Evolutionary conservation across 306 rosid genomes (phyloP).

Genomic region (Glycine soja): DNA sequence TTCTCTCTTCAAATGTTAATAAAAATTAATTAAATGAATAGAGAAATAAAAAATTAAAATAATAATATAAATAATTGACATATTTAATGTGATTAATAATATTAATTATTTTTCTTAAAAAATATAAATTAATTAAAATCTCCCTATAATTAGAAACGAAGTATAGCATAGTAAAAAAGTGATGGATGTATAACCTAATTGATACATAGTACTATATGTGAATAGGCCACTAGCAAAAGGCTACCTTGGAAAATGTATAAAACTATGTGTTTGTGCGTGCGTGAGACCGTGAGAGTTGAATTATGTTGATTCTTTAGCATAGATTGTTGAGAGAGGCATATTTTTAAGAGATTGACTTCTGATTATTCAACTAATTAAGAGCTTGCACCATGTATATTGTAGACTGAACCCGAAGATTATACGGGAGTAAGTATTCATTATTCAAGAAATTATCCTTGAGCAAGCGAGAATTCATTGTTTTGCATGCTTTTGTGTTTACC

Average conservation of each 20-base stretch:
- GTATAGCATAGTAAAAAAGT: too few species aligned
- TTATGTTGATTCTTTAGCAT: conserved; percentile 35
- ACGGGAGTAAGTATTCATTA: neutral
- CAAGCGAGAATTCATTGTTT: neutral
- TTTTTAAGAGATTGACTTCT: conserved; percentile 47
- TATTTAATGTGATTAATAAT: too few species aligned
- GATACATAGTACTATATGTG: neutral
- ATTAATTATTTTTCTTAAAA: too few species aligned
- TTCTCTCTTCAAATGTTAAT: too few species aligned
- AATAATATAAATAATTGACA: too few species aligned
- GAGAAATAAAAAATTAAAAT: too few species aligned
- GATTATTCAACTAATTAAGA: neutral
- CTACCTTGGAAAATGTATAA: conserved; percentile 46
- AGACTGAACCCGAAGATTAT: too few species aligned
- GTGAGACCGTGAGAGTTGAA: conserved; percentile 29
- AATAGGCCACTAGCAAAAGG: conserved; percentile 12
- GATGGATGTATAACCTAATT: neutral
- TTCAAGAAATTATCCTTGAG: too few species aligned
- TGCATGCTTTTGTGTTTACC: conserved; percentile 7
- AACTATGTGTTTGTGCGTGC: conserved; percentile 30
- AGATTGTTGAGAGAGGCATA: conserved; percentile 31
- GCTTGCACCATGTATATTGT: too few species aligned
- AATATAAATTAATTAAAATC: too few species aligned
- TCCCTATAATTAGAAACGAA: too few species aligned
- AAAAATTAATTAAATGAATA: too few species aligned